Evolutionary conservation across 2,329 filamentous ascomycete species (phyloP).

Genomic region (Monilinia fructicola): DNA sequence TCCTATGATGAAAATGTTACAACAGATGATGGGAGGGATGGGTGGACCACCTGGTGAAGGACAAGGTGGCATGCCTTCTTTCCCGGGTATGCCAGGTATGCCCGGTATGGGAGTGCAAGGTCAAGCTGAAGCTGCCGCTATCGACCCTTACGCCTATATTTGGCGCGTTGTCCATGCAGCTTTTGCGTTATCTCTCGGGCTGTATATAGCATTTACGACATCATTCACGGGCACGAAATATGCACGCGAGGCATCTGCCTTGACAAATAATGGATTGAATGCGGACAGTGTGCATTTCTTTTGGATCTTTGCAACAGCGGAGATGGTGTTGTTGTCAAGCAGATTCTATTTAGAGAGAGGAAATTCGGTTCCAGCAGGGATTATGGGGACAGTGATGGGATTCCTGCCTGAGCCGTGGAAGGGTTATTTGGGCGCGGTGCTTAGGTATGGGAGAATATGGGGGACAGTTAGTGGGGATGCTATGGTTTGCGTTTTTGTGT

Average conservation of each 20-base stretch:
- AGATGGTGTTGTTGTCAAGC: slow-evolving; percentile 69
- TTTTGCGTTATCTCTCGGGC: slow-evolving; percentile 66
- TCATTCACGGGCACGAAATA: slow-evolving; percentile 66
- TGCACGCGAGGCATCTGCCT: slow-evolving; percentile 39
- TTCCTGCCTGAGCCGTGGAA: slow-evolving; percentile 66
- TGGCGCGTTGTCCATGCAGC: slow-evolving; percentile 75
- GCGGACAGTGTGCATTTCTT: slow-evolving; percentile 59
- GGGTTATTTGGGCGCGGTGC: slow-evolving; percentile 59
- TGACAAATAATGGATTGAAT: slow-evolving; percentile 36
- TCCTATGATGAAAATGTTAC: slow-evolving; percentile 72
- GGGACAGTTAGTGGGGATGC: slow-evolving; percentile 70
- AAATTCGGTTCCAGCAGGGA: slow-evolving; percentile 55
- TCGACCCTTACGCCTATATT: slow-evolving; percentile 50
- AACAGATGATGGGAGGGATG: slow-evolving; percentile 63
- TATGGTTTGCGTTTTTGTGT: slow-evolving; percentile 73
- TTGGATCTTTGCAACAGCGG: slow-evolving; percentile 76
- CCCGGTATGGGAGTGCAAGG: slow-evolving; percentile 14
- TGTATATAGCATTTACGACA: slow-evolving; percentile 68
- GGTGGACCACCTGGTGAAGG: slow-evolving; percentile 43
- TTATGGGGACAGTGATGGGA: slow-evolving; percentile 61
- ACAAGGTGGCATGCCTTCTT: slow-evolving; percentile 40
- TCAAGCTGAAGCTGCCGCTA: slow-evolving; percentile 39
- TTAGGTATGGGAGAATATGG: slow-evolving; percentile 70
- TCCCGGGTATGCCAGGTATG: slow-evolving; percentile 43
- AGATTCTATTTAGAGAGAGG: slow-evolving; percentile 68